A percentile compares a stretch with the other conserved stretches of the same genome.
Conservation (phyloP, 768 basidiomycete species). For the Tubosaeta sp. region DNA sequence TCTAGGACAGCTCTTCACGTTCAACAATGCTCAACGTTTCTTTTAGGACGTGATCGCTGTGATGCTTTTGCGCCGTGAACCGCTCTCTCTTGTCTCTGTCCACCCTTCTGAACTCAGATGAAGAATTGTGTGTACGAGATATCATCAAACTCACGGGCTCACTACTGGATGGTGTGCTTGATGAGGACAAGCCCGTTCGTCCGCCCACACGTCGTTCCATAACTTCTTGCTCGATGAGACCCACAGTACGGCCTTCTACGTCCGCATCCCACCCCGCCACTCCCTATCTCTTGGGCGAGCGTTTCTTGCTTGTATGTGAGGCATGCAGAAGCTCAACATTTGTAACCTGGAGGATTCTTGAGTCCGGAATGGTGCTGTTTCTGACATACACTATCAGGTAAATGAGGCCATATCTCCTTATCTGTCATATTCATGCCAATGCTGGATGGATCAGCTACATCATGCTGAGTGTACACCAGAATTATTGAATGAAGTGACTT, state of each 20-base stretch:
- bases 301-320: not conserved
- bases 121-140: no score
- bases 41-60: not conserved
- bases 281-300: not conserved
- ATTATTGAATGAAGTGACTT: not conserved
- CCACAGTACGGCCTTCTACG: not conserved
- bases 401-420: not conserved
- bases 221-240: not conserved
- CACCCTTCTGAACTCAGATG: no score
- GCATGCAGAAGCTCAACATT: not conserved
- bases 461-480: not conserved
- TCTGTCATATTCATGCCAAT: not conserved
- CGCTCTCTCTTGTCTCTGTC: not conserved
- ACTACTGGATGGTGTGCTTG: no score
- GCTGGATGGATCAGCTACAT: not conserved
- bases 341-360: not conserved
- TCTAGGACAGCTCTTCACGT: not conserved
- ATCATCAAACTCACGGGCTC: no score
- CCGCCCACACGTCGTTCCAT: not conserved
- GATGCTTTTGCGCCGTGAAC: not conserved
- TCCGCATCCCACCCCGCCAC: not conserved
- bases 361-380: not conserved
- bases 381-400: not conserved
- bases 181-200: not conserved
- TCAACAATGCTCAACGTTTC: not conserved